Conservation (phyloP, 2,329 filamentous ascomycete genomes). For the Penicillium palitans region DNA sequence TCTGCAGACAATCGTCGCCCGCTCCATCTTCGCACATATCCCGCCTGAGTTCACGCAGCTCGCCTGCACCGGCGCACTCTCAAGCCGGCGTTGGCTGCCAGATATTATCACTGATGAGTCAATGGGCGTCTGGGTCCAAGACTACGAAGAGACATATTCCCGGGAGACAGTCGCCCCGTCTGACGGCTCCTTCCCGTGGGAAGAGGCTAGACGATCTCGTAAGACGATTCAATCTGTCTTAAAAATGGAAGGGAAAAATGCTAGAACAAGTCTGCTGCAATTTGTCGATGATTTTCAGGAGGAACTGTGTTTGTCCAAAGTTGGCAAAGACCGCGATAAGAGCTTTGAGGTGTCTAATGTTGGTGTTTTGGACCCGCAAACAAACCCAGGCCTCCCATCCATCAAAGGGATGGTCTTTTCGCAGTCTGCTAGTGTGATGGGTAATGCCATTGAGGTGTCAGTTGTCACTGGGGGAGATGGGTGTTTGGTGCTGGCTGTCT, state of each 20-base stretch:
- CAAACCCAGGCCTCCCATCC: constrained; percentile 20
- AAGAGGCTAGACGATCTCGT: constrained; percentile 33
- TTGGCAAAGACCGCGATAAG: constrained; percentile 41
- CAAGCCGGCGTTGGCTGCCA: constrained; percentile 40
- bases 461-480: constrained; percentile 49
- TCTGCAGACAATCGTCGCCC: constrained; percentile 42
- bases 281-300: constrained; percentile 43
- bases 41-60: constrained; percentile 34
- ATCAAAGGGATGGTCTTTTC: constrained; percentile 49
- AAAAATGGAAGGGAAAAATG: constrained; percentile 34
- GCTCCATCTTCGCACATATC: constrained; percentile 38
- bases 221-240: constrained; percentile 32
- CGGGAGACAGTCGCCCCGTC: constrained; percentile 20
- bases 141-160: constrained; percentile 33
- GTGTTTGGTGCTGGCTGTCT: constrained; percentile 42
- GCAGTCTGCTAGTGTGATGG: constrained; percentile 44
- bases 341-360: constrained; percentile 52
- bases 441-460: constrained; percentile 42
- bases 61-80: constrained; percentile 38
- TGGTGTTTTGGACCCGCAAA: constrained; percentile 35
- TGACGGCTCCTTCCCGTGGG: constrained; percentile 33
- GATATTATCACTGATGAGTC: constrained; percentile 37
- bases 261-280: constrained; percentile 40
- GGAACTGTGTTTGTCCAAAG: constrained; percentile 37
- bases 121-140: constrained; percentile 43